Evolutionary conservation across 768 basidiomycete genomes (phyloP), one percentile per base, ranked within the genome.

Genomic region (Mycena rebaudengoi): DNA sequence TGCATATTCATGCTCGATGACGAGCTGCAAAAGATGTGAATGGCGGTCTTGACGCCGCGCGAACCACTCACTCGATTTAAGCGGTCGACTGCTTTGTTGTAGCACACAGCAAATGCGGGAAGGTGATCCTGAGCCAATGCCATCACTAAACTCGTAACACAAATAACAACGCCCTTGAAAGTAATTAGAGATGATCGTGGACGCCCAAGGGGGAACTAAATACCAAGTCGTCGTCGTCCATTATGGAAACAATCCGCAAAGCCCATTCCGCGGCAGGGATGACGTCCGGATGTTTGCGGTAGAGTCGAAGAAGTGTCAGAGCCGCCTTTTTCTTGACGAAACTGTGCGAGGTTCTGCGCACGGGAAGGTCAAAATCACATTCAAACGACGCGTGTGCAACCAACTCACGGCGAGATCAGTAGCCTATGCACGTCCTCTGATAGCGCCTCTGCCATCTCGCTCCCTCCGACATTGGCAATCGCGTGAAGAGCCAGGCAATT

Each of bases 261-360:
- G 95, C 98, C 98, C 98, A 99, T 73, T 99, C 98, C 18, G 86
- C 88, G 0, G 93, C 94, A 28, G 95, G 94, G 60, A 99, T 90
- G 50, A 98, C 95, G 62, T 93, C 92, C 4, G 96, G 94, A 72
- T 98, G 95, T 75, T 99, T 99, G 59, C 98, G 89, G 72, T 99
- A 99, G 35, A 99, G 80, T 51, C 98, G 85, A 28, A 99, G 84
- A 28, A 99, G 77, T 0, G 98, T 99, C 60, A 99, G 78, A 1
- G 98, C 98, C 2, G 98, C 97, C 76, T 99, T 99, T 82, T 99
- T 99, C 83, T 96, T 96, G 55, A 99, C 98, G 70, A 99, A 98
- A 46, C 83, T 93, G 69, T 91, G 90, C 1, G 97, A 98, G 20
- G 96, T 98, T 43, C 97, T 99, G 58, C 11, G 49, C 11, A 29